These are phyloP conservation scores for Aspergillus sergii DNA, from an alignment of 2,329 filamentous ascomycete species.

Conservation along the genomic window DNA sequence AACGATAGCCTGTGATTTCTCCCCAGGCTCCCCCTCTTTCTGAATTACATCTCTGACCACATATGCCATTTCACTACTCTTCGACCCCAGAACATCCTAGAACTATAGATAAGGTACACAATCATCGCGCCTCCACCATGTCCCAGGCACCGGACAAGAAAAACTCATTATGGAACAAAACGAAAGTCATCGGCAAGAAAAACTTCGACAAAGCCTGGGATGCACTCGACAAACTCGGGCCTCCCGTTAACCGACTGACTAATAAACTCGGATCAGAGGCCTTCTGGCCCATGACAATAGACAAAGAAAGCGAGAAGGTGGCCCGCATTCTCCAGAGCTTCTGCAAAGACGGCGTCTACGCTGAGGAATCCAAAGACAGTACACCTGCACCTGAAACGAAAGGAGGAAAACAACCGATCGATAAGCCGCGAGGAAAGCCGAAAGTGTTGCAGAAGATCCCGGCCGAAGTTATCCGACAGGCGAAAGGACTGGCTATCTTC, in stretches of 20 bases:
- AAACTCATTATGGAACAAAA: conserved; percentile 23
- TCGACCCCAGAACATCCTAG: not conserved
- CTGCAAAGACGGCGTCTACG: conserved; percentile 75
- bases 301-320: conserved; percentile 88
- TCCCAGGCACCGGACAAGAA: conserved; percentile 1
- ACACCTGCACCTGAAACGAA: conserved; percentile 9
- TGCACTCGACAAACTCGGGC: conserved; percentile 67
- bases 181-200: conserved; percentile 56
- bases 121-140: not conserved
- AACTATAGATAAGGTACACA: not conserved
- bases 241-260: conserved; percentile 76
- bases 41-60: not conserved
- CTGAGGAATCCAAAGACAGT: conserved; percentile 55
- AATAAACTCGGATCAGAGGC: conserved; percentile 80
- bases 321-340: conserved; percentile 87
- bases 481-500: conserved; percentile 87
- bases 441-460: conserved; percentile 79
- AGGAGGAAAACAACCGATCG: conserved; percentile 43
- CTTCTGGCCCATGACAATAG: conserved; percentile 82
- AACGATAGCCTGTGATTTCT: not conserved
- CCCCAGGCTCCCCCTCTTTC: not conserved
- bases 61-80: not conserved
- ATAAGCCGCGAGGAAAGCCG: conserved; percentile 61
- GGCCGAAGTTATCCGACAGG: conserved; percentile 78
- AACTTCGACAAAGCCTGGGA: conserved; percentile 74